Base-by-base conservation (phyloP, 176 grass and related monocot genomes). In the Panicum miliaceum region DNA sequence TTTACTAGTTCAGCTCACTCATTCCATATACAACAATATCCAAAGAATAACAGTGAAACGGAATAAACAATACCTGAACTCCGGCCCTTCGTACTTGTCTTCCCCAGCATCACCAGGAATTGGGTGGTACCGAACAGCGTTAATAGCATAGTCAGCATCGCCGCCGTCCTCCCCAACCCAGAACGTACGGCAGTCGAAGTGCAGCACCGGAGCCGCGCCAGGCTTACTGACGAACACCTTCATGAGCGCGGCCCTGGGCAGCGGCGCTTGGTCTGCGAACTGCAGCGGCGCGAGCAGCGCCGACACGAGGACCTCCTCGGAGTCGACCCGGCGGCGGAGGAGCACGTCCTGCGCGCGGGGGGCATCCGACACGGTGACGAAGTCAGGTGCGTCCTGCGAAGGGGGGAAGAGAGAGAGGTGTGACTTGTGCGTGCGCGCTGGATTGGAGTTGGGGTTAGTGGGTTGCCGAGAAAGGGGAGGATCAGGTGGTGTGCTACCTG, bases 151-250 rank as follows among this genome's bases (percentile, higher is more conserved):
- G 75, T 78, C 84, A 72, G 73, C 80, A 41, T 13, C 14, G 9
- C 43, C 61, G 13, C 62, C 58, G 13, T 12, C 27, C 19, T 32
- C 72, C 40, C 38, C 66, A 12, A 12, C 25, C 48, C 29, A 43
- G 53, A 75, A 86, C 8, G 86, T 10, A 23, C 85, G 77, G 77
- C 94, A 97, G 73, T 97, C 91, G 69, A 94, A 97, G n/a, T 62
- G 88, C 84, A 97, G 67, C 26, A 94, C 90, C 2, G 94, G 86
- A 54, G 54, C 25, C 19, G 45, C 43, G 8, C 80, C 70, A 45
- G 81, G 72, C 89, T 84, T 97, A 16, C 76, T 86, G 81, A 97
- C 58, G 76, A 89, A 97, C 12, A 97, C 88, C 85, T 92, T 97
- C 88, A 97, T 89, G 52, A 82, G 77, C 37, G 81, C 81, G 16